A percentile compares a stretch with the other conserved stretches of the same genome.
These are phyloP conservation scores for Cotoneaster glaucophyllus DNA, from an alignment of 306 rosid genomes.

Conservation along the genomic window DNA sequence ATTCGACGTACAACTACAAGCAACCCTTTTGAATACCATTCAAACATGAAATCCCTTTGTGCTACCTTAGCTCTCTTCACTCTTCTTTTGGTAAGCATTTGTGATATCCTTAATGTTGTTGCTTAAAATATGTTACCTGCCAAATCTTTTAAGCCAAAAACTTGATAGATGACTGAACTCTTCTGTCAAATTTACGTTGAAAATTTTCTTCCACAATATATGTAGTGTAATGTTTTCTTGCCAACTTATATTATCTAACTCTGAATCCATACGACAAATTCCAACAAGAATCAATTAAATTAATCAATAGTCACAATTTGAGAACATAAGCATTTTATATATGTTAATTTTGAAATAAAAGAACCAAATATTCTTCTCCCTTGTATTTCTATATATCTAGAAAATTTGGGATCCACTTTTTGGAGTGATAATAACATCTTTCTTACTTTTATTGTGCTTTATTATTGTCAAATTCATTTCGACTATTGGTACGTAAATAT, in stretches of 20 bases:
- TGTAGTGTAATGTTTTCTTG: background rate
- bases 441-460: too few relatives aligned
- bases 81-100: slow-evolving; percentile 3
- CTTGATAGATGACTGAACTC: background rate
- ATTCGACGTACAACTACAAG: background rate
- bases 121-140: background rate
- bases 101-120: background rate
- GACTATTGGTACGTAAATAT: too few relatives aligned
- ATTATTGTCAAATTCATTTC: too few relatives aligned
- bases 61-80: slow-evolving; percentile 1
- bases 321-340: background rate
- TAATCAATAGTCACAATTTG: background rate
- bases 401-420: too few relatives aligned
- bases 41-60: background rate
- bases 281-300: background rate
- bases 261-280: too few relatives aligned
- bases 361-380: too few relatives aligned
- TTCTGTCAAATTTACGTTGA: too few relatives aligned
- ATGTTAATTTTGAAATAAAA: too few relatives aligned
- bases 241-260: background rate
- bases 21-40: background rate
- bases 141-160: background rate
- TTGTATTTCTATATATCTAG: too few relatives aligned
- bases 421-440: too few relatives aligned
- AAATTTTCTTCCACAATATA: too few relatives aligned